Base-by-base conservation (phyloP, 352 stramenopile species). In the Thraustochytrium sp. region DNA sequence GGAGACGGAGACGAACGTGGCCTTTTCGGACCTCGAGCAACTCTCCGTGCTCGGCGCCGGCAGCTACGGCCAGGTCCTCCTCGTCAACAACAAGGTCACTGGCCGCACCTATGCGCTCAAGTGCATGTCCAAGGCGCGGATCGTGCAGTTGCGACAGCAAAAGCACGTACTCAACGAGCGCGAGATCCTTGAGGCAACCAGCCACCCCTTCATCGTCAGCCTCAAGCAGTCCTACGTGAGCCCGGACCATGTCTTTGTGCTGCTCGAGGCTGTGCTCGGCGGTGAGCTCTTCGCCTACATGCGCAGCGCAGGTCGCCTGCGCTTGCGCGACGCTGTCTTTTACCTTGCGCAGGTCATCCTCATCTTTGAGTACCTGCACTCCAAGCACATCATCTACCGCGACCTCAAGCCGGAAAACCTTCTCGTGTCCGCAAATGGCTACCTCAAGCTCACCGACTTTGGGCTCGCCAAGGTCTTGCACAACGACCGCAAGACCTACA, bases 131-230 rank as follows among this genome's bases (percentile, higher is more conserved):
- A 98, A 98, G 86, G 91, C 90, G 59, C 89, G 92, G 85, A 97
- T 98, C 84, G 93, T 97, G 73, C 92, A 97, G 80, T 75, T 80
- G 3, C 90, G 96, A 82, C 94, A 98, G 84, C 90, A 97, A 86
- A 92, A 92, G 72, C 96, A 96, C 86, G 94, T 98, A 37, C 89
- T 96, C 84, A 95, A 96, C 88, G 95, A 98, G 87, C 97, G 97
- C 80, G 87, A 93, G 51, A 93, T 96, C 72, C 38, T 86, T 31
- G 68, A 80, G 65, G 89, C 92, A 83, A 89, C 93, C 31, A 91
- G 93, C 13, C 88, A 93, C 40, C 94, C 93, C 16, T 98, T 96
- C 84, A 96, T 98, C 61, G 88, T 97, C 59, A 90, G 94, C 82
- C 89, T 97, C 31, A 92, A 94, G 82, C 90, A 89, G 44, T 94